Conservation (phyloP, 306 rosid genomes). For the Sicyos edulis region DNA sequence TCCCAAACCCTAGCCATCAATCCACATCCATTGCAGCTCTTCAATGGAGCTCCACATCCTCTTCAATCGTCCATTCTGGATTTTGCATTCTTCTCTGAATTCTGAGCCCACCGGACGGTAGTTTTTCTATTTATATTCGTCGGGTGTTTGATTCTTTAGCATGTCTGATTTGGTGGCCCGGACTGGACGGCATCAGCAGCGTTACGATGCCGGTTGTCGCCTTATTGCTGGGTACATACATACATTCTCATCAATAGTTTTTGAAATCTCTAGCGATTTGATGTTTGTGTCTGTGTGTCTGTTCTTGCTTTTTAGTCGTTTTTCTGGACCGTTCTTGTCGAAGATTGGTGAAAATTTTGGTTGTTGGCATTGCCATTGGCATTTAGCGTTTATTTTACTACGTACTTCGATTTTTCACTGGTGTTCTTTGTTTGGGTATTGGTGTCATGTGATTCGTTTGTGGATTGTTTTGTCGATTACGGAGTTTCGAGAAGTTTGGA, state of each 20-base stretch:
- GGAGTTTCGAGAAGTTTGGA: no score
- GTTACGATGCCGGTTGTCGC: slow-evolving; percentile 71
- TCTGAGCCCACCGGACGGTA: not conserved
- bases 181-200: slow-evolving; percentile 82
- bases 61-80: slow-evolving; percentile 4
- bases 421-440: not conserved
- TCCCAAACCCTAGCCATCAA: slow-evolving; percentile 25
- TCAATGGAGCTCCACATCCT: slow-evolving; percentile 24
- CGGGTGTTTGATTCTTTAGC: slow-evolving; percentile 21
- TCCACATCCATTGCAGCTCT: slow-evolving; percentile 1
- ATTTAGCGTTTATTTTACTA: not conserved
- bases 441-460: not conserved
- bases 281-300: not conserved
- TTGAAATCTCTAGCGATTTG: not conserved
- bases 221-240: slow-evolving; percentile 68
- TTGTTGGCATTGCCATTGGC: not conserved
- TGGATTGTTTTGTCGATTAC: no score
- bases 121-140: not conserved
- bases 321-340: slow-evolving; percentile 18
- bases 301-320: slow-evolving; percentile 14
- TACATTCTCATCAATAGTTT: slow-evolving; percentile 12
- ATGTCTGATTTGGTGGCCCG: slow-evolving; percentile 87
- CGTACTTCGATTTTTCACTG: not conserved
- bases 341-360: slow-evolving; percentile 13
- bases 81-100: not conserved